Base-by-base conservation (phyloP, 1,284 basidiomycete species). In the Microbotryum silenes-acaulis region DNA sequence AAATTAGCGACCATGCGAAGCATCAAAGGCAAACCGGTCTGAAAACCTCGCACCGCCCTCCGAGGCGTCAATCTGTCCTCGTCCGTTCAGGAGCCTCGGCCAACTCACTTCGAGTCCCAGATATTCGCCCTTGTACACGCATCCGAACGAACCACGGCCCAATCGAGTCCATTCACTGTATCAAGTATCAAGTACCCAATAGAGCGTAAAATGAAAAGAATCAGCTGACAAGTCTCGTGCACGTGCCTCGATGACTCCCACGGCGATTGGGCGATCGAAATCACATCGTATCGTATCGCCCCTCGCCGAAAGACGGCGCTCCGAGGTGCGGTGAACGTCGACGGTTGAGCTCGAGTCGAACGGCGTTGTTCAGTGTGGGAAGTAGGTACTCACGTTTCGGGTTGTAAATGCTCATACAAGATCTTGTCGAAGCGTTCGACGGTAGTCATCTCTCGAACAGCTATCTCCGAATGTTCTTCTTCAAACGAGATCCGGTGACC, bases 91-190 rank as follows among this genome's bases (percentile, higher is more conserved):
- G 37, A 53, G 31, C 55, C 44, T 16, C n/a, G 18, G 56, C 50
- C 44, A 5, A 33, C 31, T 47, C 4, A 37, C 23, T 47, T 18
- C 6, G 33, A 46, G 56, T 49, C 33, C 63, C 74, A 51, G 56
- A 87, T 23, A 51, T 42, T 37, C 37, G 27, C 90, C 90, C 75
- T 87, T 90, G 79, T 87, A 91, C 51, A 96, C 91, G 65, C 89
- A 89, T 7, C 91, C 91, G 76, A 94, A 97, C 42, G 88, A 91
- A 6, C 91, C 91, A 37, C 88, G 85, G 21, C 91, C 91, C 4
- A 97, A 78, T 6, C 60, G 54, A 4, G 29, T 45, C 71, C 71
- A 72, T 6, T 56, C 53, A 5, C 67, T 68, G 54, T 16, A 1
- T 14, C 25, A 8, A 46, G 6, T 10, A 31, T 1, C 2, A 10